These are phyloP conservation scores for Phialophora macrospora DNA, from an alignment of 2,329 filamentous ascomycete genomes.

Conservation along the genomic window DNA sequence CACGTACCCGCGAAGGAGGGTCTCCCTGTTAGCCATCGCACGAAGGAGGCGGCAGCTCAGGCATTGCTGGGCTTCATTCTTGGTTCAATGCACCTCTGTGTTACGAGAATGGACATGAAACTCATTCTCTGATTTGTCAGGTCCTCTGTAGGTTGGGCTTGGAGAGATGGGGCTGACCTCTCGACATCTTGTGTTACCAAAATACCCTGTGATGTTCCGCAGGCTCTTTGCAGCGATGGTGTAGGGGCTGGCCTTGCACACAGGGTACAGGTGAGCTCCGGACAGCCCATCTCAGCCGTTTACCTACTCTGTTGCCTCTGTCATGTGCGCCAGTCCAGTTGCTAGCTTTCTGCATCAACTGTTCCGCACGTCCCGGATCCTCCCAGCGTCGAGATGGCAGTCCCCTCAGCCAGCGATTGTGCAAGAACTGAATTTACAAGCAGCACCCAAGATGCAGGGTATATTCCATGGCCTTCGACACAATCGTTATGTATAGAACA, in stretches of 20 bases:
- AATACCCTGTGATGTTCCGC: slow-evolving; percentile 32
- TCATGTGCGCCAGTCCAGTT: slow-evolving; percentile 28
- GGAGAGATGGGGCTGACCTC: slow-evolving; percentile 27
- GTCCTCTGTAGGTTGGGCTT: slow-evolving; percentile 9
- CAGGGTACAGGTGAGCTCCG: slow-evolving; percentile 18
- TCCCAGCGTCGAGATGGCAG: slow-evolving; percentile 1
- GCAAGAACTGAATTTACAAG: background rate
- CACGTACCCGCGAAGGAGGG: slow-evolving; percentile 8
- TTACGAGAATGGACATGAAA: slow-evolving; percentile 21
- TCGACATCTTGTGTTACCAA: slow-evolving; percentile 34
- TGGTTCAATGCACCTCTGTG: slow-evolving; percentile 32
- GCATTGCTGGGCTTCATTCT: slow-evolving; percentile 22
- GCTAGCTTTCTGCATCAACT: slow-evolving; percentile 20
- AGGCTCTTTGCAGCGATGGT: slow-evolving; percentile 28
- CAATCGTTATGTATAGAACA: background rate
- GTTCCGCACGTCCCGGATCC: slow-evolving; percentile 14
- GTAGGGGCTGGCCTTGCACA: slow-evolving; percentile 31
- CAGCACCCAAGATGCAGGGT: background rate
- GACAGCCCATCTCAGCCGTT: slow-evolving; percentile 15
- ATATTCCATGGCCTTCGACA: background rate
- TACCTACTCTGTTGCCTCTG: slow-evolving; percentile 21
- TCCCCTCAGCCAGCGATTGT: too few species aligned
- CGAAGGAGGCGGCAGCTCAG: slow-evolving; percentile 19
- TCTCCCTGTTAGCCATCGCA: slow-evolving; percentile 17
- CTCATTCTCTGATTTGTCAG: slow-evolving; percentile 35